phyloP scores from a whole-genome alignment of 257 asterid genomes.

The Knoxia roxburghii region DNA sequence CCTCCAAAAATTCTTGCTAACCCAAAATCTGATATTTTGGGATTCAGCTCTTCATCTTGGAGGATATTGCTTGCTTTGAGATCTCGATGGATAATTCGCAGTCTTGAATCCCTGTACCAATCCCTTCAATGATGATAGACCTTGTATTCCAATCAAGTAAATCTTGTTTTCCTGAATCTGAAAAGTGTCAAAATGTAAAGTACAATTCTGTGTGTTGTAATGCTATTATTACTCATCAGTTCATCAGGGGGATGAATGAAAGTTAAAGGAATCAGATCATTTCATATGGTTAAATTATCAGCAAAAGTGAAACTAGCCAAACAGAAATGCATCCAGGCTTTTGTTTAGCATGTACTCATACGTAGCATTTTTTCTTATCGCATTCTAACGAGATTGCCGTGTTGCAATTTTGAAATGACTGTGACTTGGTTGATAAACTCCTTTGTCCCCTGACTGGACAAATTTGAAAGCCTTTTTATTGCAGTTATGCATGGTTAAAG shows the following conservation, averaged over 20 bases:
- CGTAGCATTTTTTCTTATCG: constrained; percentile 42
- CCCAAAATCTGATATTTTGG: constrained; percentile 70
- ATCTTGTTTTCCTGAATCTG: constrained; percentile 21
- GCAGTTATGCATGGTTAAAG: too few relatives aligned
- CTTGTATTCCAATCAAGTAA: constrained; percentile 47
- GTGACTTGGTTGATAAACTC: constrained; percentile 55
- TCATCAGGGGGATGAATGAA: too few relatives aligned
- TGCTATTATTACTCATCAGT: not conserved
- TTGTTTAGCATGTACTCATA: constrained; percentile 65
- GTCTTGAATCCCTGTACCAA: constrained; percentile 63
- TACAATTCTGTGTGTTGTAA: not conserved
- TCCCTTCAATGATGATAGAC: constrained; percentile 44
- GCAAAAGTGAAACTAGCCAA: not conserved
- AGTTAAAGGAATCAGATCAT: not conserved
- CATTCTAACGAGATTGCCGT: constrained; percentile 49
- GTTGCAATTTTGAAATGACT: constrained; percentile 42
- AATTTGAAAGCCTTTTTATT: constrained; percentile 25
- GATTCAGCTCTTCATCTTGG: constrained; percentile 43
- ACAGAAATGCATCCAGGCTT: constrained; percentile 15
- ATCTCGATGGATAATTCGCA: constrained; percentile 57
- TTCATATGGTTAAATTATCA: not conserved
- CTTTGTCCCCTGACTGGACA: constrained; percentile 43
- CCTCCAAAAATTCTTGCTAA: constrained; percentile 51
- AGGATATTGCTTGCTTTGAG: constrained; percentile 52
- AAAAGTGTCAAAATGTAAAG: not conserved